phyloP scores from a whole-genome alignment of 768 basidiomycete species.

The Agrocybe praecox region DNA sequence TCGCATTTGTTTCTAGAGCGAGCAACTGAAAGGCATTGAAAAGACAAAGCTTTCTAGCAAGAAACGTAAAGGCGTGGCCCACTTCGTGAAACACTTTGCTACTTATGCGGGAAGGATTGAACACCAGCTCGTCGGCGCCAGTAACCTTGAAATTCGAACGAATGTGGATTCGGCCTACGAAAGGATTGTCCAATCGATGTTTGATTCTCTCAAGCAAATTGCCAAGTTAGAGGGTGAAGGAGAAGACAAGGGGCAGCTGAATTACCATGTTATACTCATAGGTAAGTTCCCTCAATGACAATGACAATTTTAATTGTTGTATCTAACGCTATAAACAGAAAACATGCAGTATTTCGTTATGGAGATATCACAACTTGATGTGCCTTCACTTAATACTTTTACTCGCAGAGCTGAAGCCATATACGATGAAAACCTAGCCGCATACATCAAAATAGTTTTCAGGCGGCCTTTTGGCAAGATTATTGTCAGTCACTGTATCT shows the following conservation, averaged over 20 bases:
- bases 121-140: constrained; percentile 76
- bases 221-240: constrained; percentile 93
- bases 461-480: constrained; percentile 85
- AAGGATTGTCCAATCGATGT: constrained; percentile 86
- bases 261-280: constrained; percentile 93
- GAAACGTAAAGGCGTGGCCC: constrained; percentile 90
- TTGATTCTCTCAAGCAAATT: constrained; percentile 92
- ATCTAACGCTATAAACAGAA: constrained; percentile 49
- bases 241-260: constrained; percentile 96
- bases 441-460: constrained; percentile 87
- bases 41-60: constrained; percentile 90
- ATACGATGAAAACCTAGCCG: constrained; percentile 86
- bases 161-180: constrained; percentile 86
- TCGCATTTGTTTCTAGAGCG: constrained; percentile 50
- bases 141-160: constrained; percentile 74
- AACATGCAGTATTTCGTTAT: constrained; percentile 96
- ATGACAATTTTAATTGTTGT: neutral
- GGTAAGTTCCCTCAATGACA: constrained; percentile 52
- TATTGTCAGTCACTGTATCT: constrained; percentile 56
- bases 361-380: constrained; percentile 74
- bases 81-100: constrained; percentile 93
- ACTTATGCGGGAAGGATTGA: constrained; percentile 85
- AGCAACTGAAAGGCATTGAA: constrained; percentile 87
- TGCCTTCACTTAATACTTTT: constrained; percentile 63
- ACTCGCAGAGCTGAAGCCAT: constrained; percentile 75